Percentiles rank a stretch among this genome's conserved stretches.
These are phyloP conservation scores for Ilyonectria sp. DNA, from an alignment of 2,329 filamentous ascomycete genomes.

Conservation along the genomic window DNA sequence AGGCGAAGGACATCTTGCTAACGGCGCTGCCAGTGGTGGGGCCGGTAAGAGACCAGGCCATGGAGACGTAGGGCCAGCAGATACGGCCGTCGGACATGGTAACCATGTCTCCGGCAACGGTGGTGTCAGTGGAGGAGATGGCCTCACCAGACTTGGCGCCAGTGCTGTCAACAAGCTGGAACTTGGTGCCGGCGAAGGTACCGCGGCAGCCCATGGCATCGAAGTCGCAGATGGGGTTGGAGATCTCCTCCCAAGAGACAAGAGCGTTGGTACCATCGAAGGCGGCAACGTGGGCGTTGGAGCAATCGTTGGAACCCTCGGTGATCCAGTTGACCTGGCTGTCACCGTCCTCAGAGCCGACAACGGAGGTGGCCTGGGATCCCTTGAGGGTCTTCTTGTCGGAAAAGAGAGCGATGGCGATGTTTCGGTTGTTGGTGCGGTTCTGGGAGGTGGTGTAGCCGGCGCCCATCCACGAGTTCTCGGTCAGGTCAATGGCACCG, in stretches of 20 bases:
- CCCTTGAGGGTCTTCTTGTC: conserved; percentile 72
- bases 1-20: conserved; percentile 69
- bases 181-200: conserved; percentile 71
- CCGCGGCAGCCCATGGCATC: conserved; percentile 73
- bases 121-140: conserved; percentile 66
- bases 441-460: conserved; percentile 68
- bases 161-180: conserved; percentile 68
- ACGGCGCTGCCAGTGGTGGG: conserved; percentile 43
- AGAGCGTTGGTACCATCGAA: conserved; percentile 68
- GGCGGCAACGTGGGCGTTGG: conserved; percentile 71
- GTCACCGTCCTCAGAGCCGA: conserved; percentile 69
- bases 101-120: conserved; percentile 74
- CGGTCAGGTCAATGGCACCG: conserved; percentile 68
- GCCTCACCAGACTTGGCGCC: conserved; percentile 68
- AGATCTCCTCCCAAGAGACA: conserved; percentile 74
- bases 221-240: conserved; percentile 67
- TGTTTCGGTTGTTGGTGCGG: conserved; percentile 71
- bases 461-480: conserved; percentile 71
- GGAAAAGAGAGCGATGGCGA: conserved; percentile 70
- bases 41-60: conserved; percentile 62
- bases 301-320: conserved; percentile 64
- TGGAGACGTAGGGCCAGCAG: conserved; percentile 74
- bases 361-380: conserved; percentile 66
- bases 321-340: conserved; percentile 74
- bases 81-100: conserved; percentile 71